Evolutionary conservation across 257 asterid species (phyloP).

Genomic region (Nicotiana tabacum): DNA sequence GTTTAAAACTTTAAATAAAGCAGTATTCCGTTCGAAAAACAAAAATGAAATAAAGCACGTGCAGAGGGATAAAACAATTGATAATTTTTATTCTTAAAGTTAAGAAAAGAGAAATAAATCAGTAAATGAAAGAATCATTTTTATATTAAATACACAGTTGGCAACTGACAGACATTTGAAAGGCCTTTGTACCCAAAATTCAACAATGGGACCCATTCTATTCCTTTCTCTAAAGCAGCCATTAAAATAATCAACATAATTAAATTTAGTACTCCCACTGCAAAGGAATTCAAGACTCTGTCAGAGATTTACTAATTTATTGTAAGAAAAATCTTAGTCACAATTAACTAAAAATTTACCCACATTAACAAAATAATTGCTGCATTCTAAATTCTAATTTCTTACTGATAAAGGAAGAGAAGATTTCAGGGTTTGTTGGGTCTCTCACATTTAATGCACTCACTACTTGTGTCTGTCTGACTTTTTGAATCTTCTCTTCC

Average conservation of each 20-base stretch:
- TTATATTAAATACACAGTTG: not conserved
- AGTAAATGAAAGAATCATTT: not conserved
- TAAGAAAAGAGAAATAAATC: not conserved
- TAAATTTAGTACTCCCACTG: not conserved
- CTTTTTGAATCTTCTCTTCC: constrained; percentile 28
- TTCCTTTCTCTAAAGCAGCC: not conserved
- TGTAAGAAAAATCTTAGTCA: not conserved
- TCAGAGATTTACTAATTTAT: not conserved
- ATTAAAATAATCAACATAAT: not conserved
- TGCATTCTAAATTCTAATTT: not conserved
- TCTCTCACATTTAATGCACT: constrained; percentile 32
- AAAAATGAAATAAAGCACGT: not conserved
- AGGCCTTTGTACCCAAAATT: constrained; percentile 11
- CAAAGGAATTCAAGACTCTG: not conserved
- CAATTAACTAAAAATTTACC: not conserved
- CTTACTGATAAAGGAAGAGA: constrained; percentile 23
- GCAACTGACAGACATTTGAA: not conserved
- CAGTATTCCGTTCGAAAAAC: not conserved
- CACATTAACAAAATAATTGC: not conserved
- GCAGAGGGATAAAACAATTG: not conserved
- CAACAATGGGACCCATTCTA: constrained; percentile 3
- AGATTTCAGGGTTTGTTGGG: constrained; percentile 35
- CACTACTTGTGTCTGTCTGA: constrained; percentile 30
- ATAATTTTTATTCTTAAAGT: not conserved
- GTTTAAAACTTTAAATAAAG: not conserved